These are phyloP conservation scores for Podila minutissima DNA, from an alignment of 192 early-diverging fungal species.

Conservation along the genomic window DNA sequence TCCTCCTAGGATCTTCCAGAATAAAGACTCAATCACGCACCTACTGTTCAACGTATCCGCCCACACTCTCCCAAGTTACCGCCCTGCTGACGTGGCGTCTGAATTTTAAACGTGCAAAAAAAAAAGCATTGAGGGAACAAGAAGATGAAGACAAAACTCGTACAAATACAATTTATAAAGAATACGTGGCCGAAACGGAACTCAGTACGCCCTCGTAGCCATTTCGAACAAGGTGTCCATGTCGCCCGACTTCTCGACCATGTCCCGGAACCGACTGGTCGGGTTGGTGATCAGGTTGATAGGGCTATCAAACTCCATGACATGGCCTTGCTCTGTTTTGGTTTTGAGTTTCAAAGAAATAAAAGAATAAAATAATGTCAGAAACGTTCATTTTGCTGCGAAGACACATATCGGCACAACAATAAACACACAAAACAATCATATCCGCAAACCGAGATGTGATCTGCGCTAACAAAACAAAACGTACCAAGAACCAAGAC, in stretches of 20 bases:
- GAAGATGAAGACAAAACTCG: too few relatives aligned
- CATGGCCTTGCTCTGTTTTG: constrained; percentile 69
- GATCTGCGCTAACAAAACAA: constrained; percentile 5
- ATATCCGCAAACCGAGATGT: neutral
- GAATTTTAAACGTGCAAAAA: too few relatives aligned
- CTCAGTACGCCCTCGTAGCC: constrained; percentile 45
- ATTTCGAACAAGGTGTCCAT: constrained; percentile 72
- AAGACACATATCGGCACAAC: neutral
- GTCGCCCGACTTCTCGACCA: constrained; percentile 89
- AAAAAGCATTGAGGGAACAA: too few relatives aligned
- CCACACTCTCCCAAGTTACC: too few relatives aligned
- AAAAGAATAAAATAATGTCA: neutral
- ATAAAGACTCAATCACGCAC: too few relatives aligned
- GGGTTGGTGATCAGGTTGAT: constrained; percentile 68
- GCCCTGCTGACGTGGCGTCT: too few relatives aligned
- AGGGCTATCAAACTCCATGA: constrained; percentile 88
- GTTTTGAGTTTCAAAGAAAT: neutral
- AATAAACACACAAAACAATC: neutral
- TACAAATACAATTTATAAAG: too few relatives aligned
- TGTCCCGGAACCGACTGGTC: constrained; percentile 72
- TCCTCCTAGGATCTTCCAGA: too few relatives aligned
- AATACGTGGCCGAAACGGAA: too few relatives aligned
- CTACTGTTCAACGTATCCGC: too few relatives aligned
- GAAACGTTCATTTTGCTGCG: neutral
- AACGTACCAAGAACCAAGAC: constrained; percentile 71